Base-by-base conservation (phyloP, 208 protist species). In the Perkinsela sp. region DNA sequence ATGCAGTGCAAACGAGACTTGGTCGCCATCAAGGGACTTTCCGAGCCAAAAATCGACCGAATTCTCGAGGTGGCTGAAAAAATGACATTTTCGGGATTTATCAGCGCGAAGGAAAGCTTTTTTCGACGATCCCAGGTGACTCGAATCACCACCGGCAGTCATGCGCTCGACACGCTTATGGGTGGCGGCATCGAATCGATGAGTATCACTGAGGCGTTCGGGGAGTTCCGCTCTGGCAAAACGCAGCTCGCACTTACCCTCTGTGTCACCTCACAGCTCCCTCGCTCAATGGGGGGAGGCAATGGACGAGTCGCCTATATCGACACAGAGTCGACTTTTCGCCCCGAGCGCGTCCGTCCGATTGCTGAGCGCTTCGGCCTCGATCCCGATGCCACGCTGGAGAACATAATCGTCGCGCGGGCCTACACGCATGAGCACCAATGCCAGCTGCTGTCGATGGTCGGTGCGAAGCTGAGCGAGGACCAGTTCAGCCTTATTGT, bases 221-320 rank as follows among this genome's bases (percentile, higher is more conserved):
- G 96, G 6, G 97, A 99, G 74, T 98, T 98, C 77, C 80, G 96
- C 48, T 96, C 93, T n/a, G 96, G 96, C 48, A 98, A 98, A 74
- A 96, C 94, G 2, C 94, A 97, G 78, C 83, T 97, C 13, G 96
- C 88, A 31, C 94, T 97, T 76, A 98, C 95, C 1, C 82, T 98
- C 2, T 94, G 90, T 71, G 94, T 98, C 0, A 98, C 94, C 2
- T 89, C 82, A 32, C 94, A 97, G 80, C 79, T 97, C 40, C 94
- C 92, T 15, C 28, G 70, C 6, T 79, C 78, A 32, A 90, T 91
- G 80, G 87, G 85, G 22, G 92, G 92, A 31, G 92, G 89, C 22
- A 88, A 91, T 70, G 90, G 90, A 48, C 90, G 90, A 74, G 91
- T 90, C 31, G 76, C 93, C 15, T 98, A 94, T 77, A 92, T 98